Percentiles rank a stretch among this genome's conserved stretches.
Conservation (phyloP, 164 flowering plant species). For the Aristolochia californica region DNA sequence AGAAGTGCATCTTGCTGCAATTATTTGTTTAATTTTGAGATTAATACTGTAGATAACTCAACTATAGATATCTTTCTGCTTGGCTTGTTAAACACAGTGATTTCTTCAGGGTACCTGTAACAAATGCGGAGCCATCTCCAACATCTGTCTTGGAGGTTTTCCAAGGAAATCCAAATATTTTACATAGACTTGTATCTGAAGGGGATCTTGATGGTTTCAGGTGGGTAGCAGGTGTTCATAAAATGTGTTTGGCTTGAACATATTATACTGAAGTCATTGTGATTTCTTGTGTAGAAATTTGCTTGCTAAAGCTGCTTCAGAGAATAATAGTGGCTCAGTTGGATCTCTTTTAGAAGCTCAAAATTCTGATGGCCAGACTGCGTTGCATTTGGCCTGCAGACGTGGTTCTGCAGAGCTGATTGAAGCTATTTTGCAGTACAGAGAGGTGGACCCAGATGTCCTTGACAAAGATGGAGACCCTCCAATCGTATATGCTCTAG, state of each 20-base stretch:
- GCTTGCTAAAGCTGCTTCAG: constrained; percentile 68
- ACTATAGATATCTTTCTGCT: background rate
- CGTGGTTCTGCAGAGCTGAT: constrained; percentile 81
- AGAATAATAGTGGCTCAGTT: constrained; percentile 24
- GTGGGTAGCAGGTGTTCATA: constrained; percentile 28
- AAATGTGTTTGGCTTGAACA: background rate
- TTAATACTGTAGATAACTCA: background rate
- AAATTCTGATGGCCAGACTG: constrained; percentile 92
- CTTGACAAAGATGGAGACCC: constrained; percentile 96
- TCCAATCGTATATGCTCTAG: constrained; percentile 97
- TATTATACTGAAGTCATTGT: background rate
- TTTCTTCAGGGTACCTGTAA: constrained; percentile 27
- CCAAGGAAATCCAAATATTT: constrained; percentile 41
- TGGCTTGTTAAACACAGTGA: constrained; percentile 34
- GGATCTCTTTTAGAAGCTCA: constrained; percentile 68
- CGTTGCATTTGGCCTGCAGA: constrained; percentile 94
- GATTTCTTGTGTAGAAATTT: constrained; percentile 37
- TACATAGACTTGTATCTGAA: constrained; percentile 73
- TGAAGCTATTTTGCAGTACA: constrained; percentile 64
- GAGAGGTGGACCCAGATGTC: constrained; percentile 76
- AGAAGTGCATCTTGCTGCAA: constrained; percentile 13
- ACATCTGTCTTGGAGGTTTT: constrained; percentile 36
- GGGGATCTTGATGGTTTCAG: constrained; percentile 75
- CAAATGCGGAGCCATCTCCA: constrained; percentile 39
- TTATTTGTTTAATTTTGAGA: background rate